Conservation (phyloP, 1,284 basidiomycete genomes). For the Anthracocystis panici-leucophaei region DNA sequence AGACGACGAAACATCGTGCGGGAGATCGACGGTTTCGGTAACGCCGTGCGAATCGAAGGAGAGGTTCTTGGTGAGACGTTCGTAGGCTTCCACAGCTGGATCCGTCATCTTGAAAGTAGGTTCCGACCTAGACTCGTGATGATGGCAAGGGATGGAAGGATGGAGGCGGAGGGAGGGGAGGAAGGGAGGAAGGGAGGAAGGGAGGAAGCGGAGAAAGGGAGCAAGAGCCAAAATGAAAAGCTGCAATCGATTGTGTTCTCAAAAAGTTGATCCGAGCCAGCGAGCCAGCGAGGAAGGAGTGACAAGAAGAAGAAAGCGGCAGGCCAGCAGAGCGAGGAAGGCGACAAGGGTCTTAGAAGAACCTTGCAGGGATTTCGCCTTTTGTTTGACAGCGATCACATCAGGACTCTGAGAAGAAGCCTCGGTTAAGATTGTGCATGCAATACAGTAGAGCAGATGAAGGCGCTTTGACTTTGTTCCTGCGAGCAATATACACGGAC, state of each 20-base stretch:
- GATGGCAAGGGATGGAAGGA: slow-evolving; percentile 7
- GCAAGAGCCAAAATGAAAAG: neutral
- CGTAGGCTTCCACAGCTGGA: slow-evolving; percentile 73
- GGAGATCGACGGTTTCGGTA: slow-evolving; percentile 41
- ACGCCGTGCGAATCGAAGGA: slow-evolving; percentile 46
- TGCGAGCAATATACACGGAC: neutral
- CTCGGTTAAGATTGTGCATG: neutral
- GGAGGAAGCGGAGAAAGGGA: neutral
- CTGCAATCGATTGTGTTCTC: neutral
- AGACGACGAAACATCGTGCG: slow-evolving; percentile 27
- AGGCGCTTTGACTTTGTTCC: neutral
- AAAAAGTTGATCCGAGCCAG: slow-evolving; percentile 1
- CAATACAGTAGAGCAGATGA: neutral
- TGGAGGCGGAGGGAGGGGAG: neutral
- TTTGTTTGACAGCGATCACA: slow-evolving; percentile 5
- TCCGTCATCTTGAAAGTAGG: slow-evolving; percentile 70
- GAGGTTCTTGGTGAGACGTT: slow-evolving; percentile 69
- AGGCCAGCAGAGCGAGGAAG: neutral
- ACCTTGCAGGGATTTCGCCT: neutral
- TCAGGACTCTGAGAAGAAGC: neutral
- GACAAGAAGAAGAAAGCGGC: neutral
- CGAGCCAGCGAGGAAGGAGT: neutral
- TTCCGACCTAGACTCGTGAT: slow-evolving; percentile 8
- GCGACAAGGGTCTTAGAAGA: neutral
- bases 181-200: neutral